These are phyloP conservation scores for Cardamine chenopodiifolia DNA, from an alignment of 345 rosid species.

Conservation along the genomic window DNA sequence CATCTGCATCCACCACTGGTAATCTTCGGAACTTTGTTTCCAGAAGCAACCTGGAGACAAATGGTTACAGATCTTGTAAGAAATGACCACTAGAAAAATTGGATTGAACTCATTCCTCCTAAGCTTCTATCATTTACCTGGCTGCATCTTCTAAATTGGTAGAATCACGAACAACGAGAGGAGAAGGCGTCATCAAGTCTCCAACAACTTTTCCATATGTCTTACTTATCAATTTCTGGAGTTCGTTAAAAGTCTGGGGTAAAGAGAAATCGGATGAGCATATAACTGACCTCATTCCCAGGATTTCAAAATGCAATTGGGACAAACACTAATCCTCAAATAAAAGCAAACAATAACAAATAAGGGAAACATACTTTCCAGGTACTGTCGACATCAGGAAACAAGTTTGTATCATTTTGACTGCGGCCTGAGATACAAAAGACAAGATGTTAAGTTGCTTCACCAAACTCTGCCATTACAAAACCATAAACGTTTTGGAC, in stretches of 20 bases:
- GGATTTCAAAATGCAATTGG: neutral
- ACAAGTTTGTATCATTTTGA: constrained; percentile 63
- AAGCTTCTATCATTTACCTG: constrained; percentile 48
- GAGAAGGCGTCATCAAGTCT: constrained; percentile 92
- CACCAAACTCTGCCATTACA: neutral
- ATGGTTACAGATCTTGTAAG: constrained; percentile 5
- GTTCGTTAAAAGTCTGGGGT: constrained; percentile 72
- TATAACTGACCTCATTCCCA: neutral
- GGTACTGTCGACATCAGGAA: constrained; percentile 82
- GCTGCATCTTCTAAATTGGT: constrained; percentile 91
- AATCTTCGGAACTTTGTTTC: constrained; percentile 86
- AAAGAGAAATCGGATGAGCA: neutral
- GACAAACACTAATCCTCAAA: constrained; percentile 13
- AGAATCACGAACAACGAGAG: constrained; percentile 72
- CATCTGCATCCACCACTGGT: constrained; percentile 77
- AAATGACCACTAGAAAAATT: neutral
- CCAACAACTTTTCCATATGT: constrained; percentile 85
- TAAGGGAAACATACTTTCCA: constrained; percentile 70
- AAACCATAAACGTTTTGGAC: neutral
- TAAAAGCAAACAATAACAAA: neutral
- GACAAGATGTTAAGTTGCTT: constrained; percentile 31
- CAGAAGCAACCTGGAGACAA: constrained; percentile 68
- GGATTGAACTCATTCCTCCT: neutral
- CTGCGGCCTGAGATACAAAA: constrained; percentile 56
- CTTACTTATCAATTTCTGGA: constrained; percentile 77